Evolutionary conservation across 345 rosid genomes (phyloP).

Genomic region (Eucalyptus cladocalyx): DNA sequence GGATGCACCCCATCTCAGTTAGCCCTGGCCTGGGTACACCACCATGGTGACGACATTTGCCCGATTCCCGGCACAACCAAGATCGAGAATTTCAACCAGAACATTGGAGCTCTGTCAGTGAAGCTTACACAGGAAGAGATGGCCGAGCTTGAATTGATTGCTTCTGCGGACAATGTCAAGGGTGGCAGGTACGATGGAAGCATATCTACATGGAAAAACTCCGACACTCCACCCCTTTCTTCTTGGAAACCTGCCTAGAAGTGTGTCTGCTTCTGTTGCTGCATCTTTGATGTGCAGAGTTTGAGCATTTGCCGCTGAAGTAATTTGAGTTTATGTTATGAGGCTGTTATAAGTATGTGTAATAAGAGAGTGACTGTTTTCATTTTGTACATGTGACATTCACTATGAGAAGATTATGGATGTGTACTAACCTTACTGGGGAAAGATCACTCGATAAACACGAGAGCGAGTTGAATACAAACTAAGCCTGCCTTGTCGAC

Average conservation of each 20-base stretch:
- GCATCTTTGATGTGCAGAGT: background rate
- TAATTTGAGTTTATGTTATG: background rate
- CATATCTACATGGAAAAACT: conserved; percentile 9
- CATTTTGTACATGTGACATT: too few relatives aligned
- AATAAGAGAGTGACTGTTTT: too few relatives aligned
- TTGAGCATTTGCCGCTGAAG: background rate
- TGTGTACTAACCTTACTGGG: too few relatives aligned
- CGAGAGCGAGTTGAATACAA: too few relatives aligned
- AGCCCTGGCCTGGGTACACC: background rate
- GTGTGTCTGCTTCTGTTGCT: background rate
- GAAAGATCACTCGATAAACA: too few relatives aligned
- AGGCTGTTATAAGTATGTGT: background rate
- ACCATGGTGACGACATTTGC: background rate
- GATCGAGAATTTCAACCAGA: conserved; percentile 1
- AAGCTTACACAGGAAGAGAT: conserved; percentile 46
- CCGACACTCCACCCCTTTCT: background rate
- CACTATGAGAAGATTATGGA: too few relatives aligned
- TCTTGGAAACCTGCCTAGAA: conserved; percentile 10
- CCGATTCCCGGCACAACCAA: background rate
- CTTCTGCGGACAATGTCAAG: conserved; percentile 20
- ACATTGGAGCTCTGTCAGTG: conserved; percentile 23
- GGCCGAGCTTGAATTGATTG: conserved; percentile 44
- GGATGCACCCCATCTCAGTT: background rate
- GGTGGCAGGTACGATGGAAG: conserved; percentile 21
- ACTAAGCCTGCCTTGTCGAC: too few relatives aligned